Conservation (phyloP, 192 early-diverging fungal species). For the Coemansia asiatica region DNA sequence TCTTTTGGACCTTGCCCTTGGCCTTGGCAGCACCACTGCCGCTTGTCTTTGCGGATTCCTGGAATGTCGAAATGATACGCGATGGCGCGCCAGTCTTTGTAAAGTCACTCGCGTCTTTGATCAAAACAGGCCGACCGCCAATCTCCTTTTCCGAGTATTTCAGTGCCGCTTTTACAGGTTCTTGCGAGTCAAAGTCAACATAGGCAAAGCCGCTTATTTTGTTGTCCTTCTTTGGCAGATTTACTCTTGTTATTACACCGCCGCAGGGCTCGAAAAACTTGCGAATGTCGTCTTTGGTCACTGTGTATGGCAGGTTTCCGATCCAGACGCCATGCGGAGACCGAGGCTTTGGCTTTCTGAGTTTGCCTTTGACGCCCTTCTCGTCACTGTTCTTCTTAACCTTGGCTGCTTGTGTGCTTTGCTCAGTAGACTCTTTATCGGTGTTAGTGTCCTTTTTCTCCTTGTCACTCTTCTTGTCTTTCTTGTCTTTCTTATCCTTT, state of each 20-base stretch:
- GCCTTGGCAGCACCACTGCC: background rate
- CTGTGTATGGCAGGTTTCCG: slow-evolving; percentile 67
- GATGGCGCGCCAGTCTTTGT: slow-evolving; percentile 60
- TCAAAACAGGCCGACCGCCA: slow-evolving; percentile 63
- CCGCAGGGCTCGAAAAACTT: slow-evolving; percentile 60
- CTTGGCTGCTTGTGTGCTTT: slow-evolving; percentile 20
- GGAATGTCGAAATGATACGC: slow-evolving; percentile 10
- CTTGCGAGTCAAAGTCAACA: slow-evolving; percentile 63
- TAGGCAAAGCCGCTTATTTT: slow-evolving; percentile 67
- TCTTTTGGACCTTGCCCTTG: slow-evolving; percentile 28
- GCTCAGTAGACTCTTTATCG: no score
- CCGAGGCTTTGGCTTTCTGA: slow-evolving; percentile 40
- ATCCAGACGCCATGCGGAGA: slow-evolving; percentile 71
- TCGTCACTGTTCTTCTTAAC: slow-evolving; percentile 37
- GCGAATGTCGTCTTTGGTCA: slow-evolving; percentile 56
- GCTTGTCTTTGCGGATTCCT: slow-evolving; percentile 8
- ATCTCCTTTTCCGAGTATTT: slow-evolving; percentile 62
- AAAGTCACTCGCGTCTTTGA: slow-evolving; percentile 67
- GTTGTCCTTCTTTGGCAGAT: slow-evolving; percentile 42
- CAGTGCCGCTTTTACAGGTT: slow-evolving; percentile 59
- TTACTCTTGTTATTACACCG: slow-evolving; percentile 40
- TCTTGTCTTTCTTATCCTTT: slow-evolving; percentile 33
- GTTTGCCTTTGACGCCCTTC: slow-evolving; percentile 26
- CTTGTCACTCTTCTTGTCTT: slow-evolving; percentile 37
- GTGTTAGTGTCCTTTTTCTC: no score